Conservation (phyloP, 192 early-diverging fungal genomes). For the Dissophora ornata region DNA sequence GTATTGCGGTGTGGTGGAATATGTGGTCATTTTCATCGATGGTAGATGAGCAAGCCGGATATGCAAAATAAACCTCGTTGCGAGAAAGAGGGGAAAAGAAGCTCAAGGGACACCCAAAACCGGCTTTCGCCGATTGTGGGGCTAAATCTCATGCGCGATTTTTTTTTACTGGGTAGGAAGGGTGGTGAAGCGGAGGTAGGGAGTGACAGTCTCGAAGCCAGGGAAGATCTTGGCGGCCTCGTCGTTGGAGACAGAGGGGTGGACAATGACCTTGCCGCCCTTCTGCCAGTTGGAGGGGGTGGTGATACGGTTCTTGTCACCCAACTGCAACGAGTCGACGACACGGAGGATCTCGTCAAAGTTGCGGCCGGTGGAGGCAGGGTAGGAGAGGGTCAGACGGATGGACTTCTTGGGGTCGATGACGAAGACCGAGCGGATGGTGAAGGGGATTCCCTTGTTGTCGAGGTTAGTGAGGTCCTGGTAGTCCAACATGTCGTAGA, state of each 20-base stretch:
- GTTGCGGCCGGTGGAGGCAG: slow-evolving; percentile 92
- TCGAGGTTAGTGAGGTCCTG: slow-evolving; percentile 94
- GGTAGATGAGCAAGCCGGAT: too few species aligned
- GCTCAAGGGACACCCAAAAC: too few species aligned
- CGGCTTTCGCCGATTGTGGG: too few species aligned
- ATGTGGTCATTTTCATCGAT: too few species aligned
- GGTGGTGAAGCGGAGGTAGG: slow-evolving; percentile 82
- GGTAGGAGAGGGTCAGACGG: slow-evolving; percentile 92
- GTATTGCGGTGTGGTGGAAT: too few species aligned
- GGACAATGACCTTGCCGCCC: slow-evolving; percentile 92
- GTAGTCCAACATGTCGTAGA: slow-evolving; percentile 98
- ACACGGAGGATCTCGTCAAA: slow-evolving; percentile 96
- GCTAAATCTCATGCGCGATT: too few species aligned
- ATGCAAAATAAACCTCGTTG: too few species aligned
- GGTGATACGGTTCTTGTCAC: slow-evolving; percentile 88
- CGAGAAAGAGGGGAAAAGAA: too few species aligned
- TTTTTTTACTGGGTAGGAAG: slow-evolving; percentile 41
- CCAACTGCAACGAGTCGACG: slow-evolving; percentile 93
- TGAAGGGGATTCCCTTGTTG: slow-evolving; percentile 90
- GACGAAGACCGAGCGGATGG: slow-evolving; percentile 95
- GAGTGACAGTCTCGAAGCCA: slow-evolving; percentile 79
- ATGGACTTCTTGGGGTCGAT: slow-evolving; percentile 93
- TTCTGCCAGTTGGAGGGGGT: slow-evolving; percentile 96
- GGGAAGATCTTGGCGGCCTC: slow-evolving; percentile 91
- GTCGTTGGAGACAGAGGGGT: slow-evolving; percentile 82